phyloP scores from a whole-genome alignment of 2,329 filamentous ascomycete species.

The Knufia fluminis region DNA sequence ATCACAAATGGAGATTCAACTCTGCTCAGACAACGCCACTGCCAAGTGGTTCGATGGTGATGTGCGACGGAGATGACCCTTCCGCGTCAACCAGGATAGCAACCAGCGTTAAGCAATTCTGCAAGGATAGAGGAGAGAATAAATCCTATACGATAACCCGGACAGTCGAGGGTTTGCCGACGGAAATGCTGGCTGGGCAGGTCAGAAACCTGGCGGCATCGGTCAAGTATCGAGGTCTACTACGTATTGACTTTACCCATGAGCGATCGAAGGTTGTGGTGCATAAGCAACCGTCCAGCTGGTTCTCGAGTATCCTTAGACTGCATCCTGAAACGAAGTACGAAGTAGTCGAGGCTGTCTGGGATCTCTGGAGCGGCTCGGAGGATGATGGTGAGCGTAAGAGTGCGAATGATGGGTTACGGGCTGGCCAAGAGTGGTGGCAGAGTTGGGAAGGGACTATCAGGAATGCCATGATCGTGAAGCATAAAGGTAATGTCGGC shows the following conservation, averaged over 20 bases:
- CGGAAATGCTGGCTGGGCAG: conserved; percentile 22
- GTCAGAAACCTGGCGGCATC: conserved; percentile 24
- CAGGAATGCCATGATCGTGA: conserved; percentile 15
- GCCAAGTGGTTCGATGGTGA: conserved; percentile 14
- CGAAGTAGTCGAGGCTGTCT: conserved; percentile 22
- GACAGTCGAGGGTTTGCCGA: conserved; percentile 11
- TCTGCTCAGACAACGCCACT: conserved; percentile 15
- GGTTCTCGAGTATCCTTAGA: conserved; percentile 21
- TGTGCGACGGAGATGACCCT: conserved; percentile 11
- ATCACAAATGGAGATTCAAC: conserved; percentile 5
- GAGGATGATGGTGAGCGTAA: conserved; percentile 1
- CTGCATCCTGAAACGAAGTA: conserved; percentile 22
- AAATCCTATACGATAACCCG: conserved; percentile 17
- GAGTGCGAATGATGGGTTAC: not conserved
- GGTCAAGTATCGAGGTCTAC: conserved; percentile 22
- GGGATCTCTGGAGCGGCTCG: conserved; percentile 18
- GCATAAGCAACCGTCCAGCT: conserved; percentile 19
- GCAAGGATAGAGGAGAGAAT: conserved; percentile 20
- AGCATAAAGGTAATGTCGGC: conserved; percentile 6
- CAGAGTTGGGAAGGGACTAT: conserved; percentile 22
- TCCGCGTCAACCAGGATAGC: conserved; percentile 15
- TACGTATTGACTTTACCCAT: conserved; percentile 22
- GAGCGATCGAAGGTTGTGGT: conserved; percentile 21
- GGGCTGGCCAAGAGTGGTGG: conserved; percentile 23
- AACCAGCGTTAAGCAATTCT: conserved; percentile 22